A percentile compares a stretch with the other conserved stretches of the same genome.
Conservation (phyloP, 148 eudicot genomes). For the Cornus controversa region DNA sequence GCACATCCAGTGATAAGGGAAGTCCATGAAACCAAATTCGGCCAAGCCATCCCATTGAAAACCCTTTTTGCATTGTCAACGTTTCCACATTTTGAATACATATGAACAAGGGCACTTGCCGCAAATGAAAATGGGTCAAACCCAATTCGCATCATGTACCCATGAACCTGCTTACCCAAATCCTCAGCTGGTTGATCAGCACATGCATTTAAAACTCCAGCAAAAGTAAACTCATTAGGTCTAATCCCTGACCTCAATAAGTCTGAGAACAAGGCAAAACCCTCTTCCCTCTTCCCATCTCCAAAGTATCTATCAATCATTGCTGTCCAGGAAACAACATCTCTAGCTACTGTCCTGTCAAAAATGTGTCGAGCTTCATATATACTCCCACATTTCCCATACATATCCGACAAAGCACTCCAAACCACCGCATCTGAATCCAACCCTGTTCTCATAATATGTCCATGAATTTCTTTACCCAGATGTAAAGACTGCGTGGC, state of each 20-base stretch:
- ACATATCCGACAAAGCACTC: background rate
- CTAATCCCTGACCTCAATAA: background rate
- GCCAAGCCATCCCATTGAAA: background rate
- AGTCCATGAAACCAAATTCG: constrained; percentile 19
- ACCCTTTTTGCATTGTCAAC: constrained; percentile 12
- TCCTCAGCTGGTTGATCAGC: background rate
- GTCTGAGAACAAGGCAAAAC: background rate
- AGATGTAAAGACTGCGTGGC: background rate
- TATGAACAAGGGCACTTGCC: constrained; percentile 9
- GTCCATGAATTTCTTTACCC: constrained; percentile 2
- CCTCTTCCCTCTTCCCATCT: background rate
- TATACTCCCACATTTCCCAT: background rate
- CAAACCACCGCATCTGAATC: background rate
- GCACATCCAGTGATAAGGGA: constrained; percentile 19
- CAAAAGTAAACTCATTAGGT: background rate
- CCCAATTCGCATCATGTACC: background rate
- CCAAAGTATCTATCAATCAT: background rate
- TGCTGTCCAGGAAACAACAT: constrained; percentile 1
- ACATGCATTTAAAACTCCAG: background rate
- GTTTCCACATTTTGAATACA: constrained; percentile 21
- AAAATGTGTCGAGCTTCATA: background rate
- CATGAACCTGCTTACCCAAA: background rate
- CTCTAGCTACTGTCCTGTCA: background rate
- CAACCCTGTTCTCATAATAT: constrained; percentile 1
- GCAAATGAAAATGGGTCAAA: constrained; percentile 7